Conservation (phyloP, 179 eudicot genomes). For the Monotropa hypopitys region DNA sequence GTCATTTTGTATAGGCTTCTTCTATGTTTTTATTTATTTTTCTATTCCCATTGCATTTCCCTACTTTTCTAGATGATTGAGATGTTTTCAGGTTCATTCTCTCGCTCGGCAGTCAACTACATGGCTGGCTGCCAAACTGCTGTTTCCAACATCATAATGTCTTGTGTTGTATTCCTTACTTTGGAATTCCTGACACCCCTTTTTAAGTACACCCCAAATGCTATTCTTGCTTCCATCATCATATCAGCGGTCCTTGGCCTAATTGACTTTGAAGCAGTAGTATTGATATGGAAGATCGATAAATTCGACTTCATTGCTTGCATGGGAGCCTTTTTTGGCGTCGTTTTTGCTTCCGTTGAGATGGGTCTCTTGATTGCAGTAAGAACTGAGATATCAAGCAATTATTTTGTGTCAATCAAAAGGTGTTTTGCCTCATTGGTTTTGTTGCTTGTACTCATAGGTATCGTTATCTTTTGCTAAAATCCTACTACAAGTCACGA, state of each 20-base stretch:
- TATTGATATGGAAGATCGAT: conserved; percentile 61
- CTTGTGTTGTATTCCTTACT: conserved; percentile 41
- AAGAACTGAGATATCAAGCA: neutral
- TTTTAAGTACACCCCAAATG: conserved; percentile 59
- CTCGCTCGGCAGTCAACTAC: conserved; percentile 64
- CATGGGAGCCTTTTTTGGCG: conserved; percentile 69
- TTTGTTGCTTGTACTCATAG: conserved; percentile 15
- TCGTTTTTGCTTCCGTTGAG: conserved; percentile 46
- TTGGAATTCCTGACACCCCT: conserved; percentile 52
- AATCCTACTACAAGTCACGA: conserved; percentile 56
- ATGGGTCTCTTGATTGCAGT: conserved; percentile 62
- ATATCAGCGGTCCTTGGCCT: conserved; percentile 50
- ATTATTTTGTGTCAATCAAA: neutral
- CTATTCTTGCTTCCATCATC: conserved; percentile 53
- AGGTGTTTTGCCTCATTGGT: neutral
- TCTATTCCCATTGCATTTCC: neutral
- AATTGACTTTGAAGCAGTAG: conserved; percentile 38
- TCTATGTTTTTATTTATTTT: neutral
- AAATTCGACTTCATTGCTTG: conserved; percentile 64
- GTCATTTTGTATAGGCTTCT: neutral
- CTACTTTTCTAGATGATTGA: neutral
- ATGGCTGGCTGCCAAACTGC: conserved; percentile 64
- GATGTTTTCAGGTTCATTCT: conserved; percentile 42
- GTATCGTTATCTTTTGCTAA: conserved; percentile 59
- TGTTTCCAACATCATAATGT: conserved; percentile 54